Evolutionary conservation across 208 protist species (phyloP).

Genomic region (Herpetomonas tarakana): DNA sequence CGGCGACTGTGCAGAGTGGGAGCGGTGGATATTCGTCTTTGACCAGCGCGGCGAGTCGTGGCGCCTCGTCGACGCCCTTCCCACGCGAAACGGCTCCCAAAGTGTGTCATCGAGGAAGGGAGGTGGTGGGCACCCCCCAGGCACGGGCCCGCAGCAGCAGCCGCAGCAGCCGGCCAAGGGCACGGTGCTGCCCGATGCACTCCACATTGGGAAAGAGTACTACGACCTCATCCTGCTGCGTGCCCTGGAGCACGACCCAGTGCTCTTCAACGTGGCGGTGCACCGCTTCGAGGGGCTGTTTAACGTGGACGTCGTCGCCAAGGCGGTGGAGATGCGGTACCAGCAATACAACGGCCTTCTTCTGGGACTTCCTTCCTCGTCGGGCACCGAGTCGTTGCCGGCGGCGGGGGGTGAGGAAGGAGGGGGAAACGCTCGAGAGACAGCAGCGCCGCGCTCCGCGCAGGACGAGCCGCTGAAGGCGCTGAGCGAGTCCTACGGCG

Average conservation of each 20-base stretch:
- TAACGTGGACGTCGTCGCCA: slow-evolving; percentile 25
- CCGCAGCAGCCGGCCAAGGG: not conserved
- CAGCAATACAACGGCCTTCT: slow-evolving; percentile 14
- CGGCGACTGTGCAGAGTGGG: slow-evolving; percentile 40
- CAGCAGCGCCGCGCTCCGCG: not conserved
- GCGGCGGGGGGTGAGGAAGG: no score
- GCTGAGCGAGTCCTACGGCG: slow-evolving; percentile 50
- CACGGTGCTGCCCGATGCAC: not conserved
- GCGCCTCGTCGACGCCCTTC: slow-evolving; percentile 51
- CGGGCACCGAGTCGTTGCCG: no score
- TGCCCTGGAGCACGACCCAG: slow-evolving; percentile 33
- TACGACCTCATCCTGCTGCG: slow-evolving; percentile 73
- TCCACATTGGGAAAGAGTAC: slow-evolving; percentile 44
- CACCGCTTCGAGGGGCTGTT: slow-evolving; percentile 27
- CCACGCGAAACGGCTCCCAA: slow-evolving; percentile 16
- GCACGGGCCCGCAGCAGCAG: slow-evolving; percentile 3
- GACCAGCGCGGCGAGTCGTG: slow-evolving; percentile 52
- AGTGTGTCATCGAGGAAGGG: not conserved
- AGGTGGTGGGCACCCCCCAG: not conserved
- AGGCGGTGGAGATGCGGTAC: slow-evolving; percentile 38
- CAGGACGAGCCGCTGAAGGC: slow-evolving; percentile 31
- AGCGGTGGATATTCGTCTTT: slow-evolving; percentile 64
- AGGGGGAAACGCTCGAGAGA: no score
- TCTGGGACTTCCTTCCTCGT: not conserved
- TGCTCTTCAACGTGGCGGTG: slow-evolving; percentile 25